phyloP scores from a whole-genome alignment of 1,139 yeast genomes.

The Geotrichum reessii region DNA sequence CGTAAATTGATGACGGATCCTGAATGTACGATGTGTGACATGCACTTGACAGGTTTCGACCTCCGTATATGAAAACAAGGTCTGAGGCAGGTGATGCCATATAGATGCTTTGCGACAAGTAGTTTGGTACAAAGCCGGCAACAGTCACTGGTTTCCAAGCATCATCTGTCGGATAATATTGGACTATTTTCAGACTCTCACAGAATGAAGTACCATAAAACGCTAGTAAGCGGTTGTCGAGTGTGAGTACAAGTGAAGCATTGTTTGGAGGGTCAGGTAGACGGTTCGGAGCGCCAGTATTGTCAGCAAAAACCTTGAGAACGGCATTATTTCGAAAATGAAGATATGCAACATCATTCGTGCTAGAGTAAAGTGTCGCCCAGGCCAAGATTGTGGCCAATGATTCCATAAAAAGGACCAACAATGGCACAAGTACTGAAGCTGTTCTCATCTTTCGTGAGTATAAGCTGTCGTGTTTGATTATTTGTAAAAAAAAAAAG shows the following conservation, averaged over 20 bases:
- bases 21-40: conserved; percentile 8
- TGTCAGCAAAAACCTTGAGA: conserved; percentile 18
- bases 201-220: conserved; percentile 21
- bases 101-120: conserved; percentile 34
- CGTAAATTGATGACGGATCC: conserved; percentile 24
- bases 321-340: conserved; percentile 21
- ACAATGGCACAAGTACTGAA: background rate
- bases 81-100: conserved; percentile 39
- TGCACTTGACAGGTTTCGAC: conserved; percentile 25
- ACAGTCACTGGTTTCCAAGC: conserved; percentile 23
- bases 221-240: conserved; percentile 19
- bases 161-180: conserved; percentile 18
- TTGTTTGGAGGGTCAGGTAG: conserved; percentile 23
- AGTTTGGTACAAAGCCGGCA: conserved; percentile 18
- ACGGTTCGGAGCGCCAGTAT: conserved; percentile 10
- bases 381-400: conserved; percentile 17
- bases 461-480: background rate
- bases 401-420: background rate
- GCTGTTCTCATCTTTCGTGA: background rate
- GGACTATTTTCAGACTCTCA: conserved; percentile 21
- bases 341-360: conserved; percentile 19
- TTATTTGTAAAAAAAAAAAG: background rate
- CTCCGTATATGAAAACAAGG: conserved; percentile 48
- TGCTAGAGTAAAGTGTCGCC: conserved; percentile 22
- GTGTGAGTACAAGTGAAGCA: conserved; percentile 21